These are phyloP conservation scores for Leonotis leonurus DNA, from an alignment of 257 asterid genomes.

Conservation along the genomic window DNA sequence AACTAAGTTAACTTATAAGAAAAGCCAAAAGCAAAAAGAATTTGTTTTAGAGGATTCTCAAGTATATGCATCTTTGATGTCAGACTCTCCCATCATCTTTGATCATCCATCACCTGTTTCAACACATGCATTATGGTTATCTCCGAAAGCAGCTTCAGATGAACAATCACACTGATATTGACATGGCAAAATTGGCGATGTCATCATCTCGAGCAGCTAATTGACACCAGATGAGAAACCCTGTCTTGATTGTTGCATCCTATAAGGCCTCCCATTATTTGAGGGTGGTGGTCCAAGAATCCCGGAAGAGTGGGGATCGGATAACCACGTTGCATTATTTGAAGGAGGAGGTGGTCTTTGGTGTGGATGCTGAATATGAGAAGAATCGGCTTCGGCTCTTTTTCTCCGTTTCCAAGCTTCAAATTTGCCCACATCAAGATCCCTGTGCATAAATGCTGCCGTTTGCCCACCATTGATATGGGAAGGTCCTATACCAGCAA, in stretches of 20 bases:
- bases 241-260: constrained; percentile 51
- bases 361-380: constrained; percentile 53
- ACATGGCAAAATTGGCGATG: constrained; percentile 29
- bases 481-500: constrained; percentile 66
- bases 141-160: constrained; percentile 27
- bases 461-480: constrained; percentile 47
- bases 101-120: constrained; percentile 24
- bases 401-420: constrained; percentile 98
- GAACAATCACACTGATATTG: constrained; percentile 18
- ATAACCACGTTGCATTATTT: constrained; percentile 46
- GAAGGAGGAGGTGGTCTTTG: constrained; percentile 38
- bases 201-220: constrained; percentile 29
- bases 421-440: constrained; percentile 70
- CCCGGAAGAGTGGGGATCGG: constrained; percentile 67
- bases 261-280: constrained; percentile 67
- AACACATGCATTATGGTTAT: constrained; percentile 12
- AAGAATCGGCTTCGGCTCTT: constrained; percentile 73
- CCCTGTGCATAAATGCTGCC: constrained; percentile 46
- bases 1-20: constrained; percentile 24
- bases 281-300: constrained; percentile 94
- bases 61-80: constrained; percentile 20
- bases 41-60: constrained; percentile 27
- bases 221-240: constrained; percentile 64
- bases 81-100: constrained; percentile 25
- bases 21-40: constrained; percentile 29